phyloP scores from a whole-genome alignment of 768 basidiomycete genomes.

The Amanita pseudoporphyria region DNA sequence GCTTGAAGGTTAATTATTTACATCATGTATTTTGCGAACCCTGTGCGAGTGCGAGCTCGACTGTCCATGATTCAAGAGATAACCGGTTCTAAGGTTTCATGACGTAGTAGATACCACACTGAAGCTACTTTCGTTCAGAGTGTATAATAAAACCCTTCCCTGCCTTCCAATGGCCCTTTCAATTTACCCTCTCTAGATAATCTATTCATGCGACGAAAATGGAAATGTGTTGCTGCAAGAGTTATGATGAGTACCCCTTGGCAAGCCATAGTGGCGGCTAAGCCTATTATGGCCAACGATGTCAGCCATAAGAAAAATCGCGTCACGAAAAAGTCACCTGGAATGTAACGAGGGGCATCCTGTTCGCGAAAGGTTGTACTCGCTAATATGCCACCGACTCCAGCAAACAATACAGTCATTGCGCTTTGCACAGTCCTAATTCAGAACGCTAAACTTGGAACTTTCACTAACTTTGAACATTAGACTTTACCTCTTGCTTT shows the following conservation, averaged over 20 bases:
- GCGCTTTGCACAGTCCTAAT: constrained; percentile 26
- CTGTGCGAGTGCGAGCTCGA: too few species aligned
- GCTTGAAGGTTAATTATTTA: too few species aligned
- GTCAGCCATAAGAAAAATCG: neutral
- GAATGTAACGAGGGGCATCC: constrained; percentile 35
- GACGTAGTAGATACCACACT: too few species aligned
- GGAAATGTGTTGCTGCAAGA: constrained; percentile 22
- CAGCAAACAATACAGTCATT: constrained; percentile 30
- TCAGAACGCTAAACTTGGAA: neutral
- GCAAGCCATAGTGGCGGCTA: constrained; percentile 29
- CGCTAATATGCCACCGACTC: constrained; percentile 34
- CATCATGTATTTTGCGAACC: too few species aligned
- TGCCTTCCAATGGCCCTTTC: constrained; percentile 23
- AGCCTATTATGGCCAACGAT: constrained; percentile 15
- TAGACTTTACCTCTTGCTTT: constrained; percentile 29
- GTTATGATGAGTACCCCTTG: constrained; percentile 28
- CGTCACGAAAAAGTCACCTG: constrained; percentile 19
- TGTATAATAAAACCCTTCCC: constrained; percentile 28
- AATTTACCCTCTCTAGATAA: constrained; percentile 24
- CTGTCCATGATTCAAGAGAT: neutral
- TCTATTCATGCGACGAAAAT: constrained; percentile 28
- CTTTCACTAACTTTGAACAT: neutral
- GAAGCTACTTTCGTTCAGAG: constrained; percentile 14
- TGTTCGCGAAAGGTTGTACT: constrained; percentile 31
- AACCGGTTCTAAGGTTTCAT: too few species aligned